Evolutionary conservation across 805 yeast species (phyloP), one percentile per base, ranked within the genome.

Genomic region (Kockiozyma suomiensis): DNA sequence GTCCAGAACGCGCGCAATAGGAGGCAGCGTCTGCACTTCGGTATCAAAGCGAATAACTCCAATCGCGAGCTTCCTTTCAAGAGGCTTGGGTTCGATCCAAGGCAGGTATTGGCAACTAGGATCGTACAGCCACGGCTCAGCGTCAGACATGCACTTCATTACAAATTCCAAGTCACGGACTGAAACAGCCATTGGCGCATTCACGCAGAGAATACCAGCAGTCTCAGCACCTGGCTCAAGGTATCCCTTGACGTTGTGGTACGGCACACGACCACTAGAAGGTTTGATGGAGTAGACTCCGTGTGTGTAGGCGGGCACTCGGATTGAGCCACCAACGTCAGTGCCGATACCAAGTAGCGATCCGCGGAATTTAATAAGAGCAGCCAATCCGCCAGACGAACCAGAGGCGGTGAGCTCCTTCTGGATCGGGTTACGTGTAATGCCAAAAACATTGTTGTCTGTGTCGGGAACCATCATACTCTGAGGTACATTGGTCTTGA

Each of bases 121-220:
- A 66, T 78, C 81, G 7, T 70, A 64, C 50, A 69, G 68, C 81
- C 81, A 78, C n/a, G 80, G 79, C 40, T 77, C 62, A 10, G 77
- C 59, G 3, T 54, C 68, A 8, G 66, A 43, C 21, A 69, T 53
- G 13, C 62, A 48, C 58, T 82, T 78, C 91, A 87, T 86, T 76
- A 85, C 84, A 58, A 83, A 73, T 21, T 86, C 90, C 64, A 87
- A 73, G 73, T 87, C 93, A 3, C 85, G 87, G 49, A 85, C 75
- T 3, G 83, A 74, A 67, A 86, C 79, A 2, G 88, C 79, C 74
- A 87, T 71, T 43, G 93, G 93, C 25, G 92, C 93, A 49, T 79
- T 79, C 26, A 85, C 87, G 15, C 86, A 83, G 37, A 79, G 80
- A 56, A 87, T 83, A 30, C 87, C 65, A 38, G 54, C 64, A 30